These are phyloP conservation scores for Entomortierella lignicola DNA, from an alignment of 192 early-diverging fungal species.

Conservation along the genomic window DNA sequence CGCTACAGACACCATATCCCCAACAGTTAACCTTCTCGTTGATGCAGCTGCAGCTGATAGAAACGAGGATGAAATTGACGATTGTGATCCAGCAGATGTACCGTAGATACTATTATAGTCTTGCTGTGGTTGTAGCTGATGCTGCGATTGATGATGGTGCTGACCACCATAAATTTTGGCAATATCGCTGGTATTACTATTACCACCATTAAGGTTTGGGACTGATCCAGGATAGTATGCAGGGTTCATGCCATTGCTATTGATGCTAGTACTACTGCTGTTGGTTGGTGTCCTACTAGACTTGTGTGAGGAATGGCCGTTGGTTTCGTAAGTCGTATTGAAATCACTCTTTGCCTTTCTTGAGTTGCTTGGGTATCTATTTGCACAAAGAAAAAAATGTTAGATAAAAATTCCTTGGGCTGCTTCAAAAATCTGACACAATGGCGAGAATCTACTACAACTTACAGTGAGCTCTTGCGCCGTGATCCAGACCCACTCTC, in stretches of 20 bases:
- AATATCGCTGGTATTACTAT: background rate
- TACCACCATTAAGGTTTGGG: conserved; percentile 6
- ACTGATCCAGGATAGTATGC: background rate
- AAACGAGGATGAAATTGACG: background rate
- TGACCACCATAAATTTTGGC: conserved; percentile 24
- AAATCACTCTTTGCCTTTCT: conserved; percentile 9
- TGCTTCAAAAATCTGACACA: no score
- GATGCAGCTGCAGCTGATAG: background rate
- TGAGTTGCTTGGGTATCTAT: conserved; percentile 5
- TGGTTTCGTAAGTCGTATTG: background rate
- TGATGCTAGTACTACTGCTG: background rate
- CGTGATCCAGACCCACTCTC: conserved; percentile 12
- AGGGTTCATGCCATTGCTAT: background rate
- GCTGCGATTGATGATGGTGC: conserved; percentile 13
- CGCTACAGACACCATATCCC: background rate
- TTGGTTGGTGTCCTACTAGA: conserved; percentile 19
- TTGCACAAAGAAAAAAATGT: background rate
- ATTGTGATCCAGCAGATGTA: background rate
- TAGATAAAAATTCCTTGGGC: no score
- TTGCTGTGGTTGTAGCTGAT: conserved; percentile 22
- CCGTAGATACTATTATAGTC: conserved; percentile 6
- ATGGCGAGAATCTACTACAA: no score
- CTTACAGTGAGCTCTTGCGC: conserved; percentile 33
- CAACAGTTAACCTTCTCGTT: conserved; percentile 19
- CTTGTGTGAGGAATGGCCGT: conserved; percentile 11